Percentiles rank a stretch among this genome's conserved stretches.
Conservation (phyloP, 163 green algal genomes). For the Scenedesmus sp. region DNA sequence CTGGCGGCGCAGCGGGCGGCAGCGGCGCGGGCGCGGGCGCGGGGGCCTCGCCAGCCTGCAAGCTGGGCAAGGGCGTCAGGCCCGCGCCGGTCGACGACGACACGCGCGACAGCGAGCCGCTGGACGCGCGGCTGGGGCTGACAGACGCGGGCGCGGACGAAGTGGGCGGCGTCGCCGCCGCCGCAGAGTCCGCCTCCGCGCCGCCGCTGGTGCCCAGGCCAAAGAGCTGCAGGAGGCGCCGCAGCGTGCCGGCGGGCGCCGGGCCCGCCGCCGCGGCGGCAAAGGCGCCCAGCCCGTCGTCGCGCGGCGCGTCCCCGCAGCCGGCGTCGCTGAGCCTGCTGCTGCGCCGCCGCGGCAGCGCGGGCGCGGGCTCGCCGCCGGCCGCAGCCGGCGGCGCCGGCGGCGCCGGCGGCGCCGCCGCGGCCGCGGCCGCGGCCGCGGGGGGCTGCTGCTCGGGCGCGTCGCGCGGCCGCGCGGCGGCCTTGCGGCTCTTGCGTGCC, state of each 20-base stretch:
- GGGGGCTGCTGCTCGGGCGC: background rate
- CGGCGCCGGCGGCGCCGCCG: background rate
- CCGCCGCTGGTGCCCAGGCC: background rate
- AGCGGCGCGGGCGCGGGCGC: too few relatives aligned
- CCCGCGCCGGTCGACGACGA: too few relatives aligned
- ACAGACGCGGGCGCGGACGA: too few relatives aligned
- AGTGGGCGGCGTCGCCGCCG: too few relatives aligned
- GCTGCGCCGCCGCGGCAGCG: background rate
- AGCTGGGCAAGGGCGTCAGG: too few relatives aligned
- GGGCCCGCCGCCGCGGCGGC: too few relatives aligned
- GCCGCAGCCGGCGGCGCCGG: background rate
- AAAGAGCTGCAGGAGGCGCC: slow-evolving; percentile 22
- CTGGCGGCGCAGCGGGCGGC: too few relatives aligned
- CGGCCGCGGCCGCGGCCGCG: background rate
- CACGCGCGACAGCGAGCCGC: slow-evolving; percentile 1
- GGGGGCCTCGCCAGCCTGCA: too few relatives aligned
- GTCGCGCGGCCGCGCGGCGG: background rate
- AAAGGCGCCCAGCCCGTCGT: too few relatives aligned
- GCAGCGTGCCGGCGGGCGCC: background rate
- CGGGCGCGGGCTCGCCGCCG: background rate
- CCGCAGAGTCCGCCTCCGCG: background rate
- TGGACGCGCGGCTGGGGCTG: background rate
- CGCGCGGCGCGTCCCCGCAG: too few relatives aligned
- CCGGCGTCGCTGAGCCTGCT: background rate
- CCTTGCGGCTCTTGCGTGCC: slow-evolving; percentile 19